A percentile compares a stretch with the other conserved stretches of the same genome.
phyloP scores from a whole-genome alignment of 1,139 yeast genomes.

The Yamadazyma dendronema region DNA sequence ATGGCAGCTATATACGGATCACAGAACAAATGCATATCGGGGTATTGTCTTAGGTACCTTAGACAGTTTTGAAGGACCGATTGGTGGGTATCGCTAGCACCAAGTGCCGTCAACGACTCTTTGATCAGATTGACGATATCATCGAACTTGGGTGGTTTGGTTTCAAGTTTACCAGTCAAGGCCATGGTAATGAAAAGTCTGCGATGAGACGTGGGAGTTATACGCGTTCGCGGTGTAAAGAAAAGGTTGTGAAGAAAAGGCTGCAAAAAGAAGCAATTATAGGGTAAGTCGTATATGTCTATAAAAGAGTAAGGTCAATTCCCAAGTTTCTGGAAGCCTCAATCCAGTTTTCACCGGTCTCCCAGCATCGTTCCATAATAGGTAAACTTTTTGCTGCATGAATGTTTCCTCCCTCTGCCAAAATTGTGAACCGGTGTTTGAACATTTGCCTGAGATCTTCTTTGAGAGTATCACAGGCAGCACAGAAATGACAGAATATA shows the following conservation, averaged over 20 bases:
- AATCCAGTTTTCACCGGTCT: constrained; percentile 56
- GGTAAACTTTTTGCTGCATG: constrained; percentile 49
- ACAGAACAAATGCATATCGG: constrained; percentile 54
- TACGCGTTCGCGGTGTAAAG: background rate
- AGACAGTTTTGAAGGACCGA: constrained; percentile 24
- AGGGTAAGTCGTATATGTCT: too few species aligned
- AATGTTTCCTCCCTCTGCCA: constrained; percentile 46
- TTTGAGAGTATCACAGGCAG: constrained; percentile 57
- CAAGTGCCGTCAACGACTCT: constrained; percentile 24
- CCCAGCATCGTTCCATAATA: constrained; percentile 58
- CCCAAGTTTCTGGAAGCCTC: constrained; percentile 44
- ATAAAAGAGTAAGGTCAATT: constrained; percentile 49
- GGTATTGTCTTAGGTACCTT: constrained; percentile 20
- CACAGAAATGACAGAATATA: constrained; percentile 54
- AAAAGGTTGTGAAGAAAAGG: too few species aligned
- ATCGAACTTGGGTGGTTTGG: constrained; percentile 26
- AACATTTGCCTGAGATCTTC: constrained; percentile 32
- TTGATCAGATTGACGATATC: constrained; percentile 21
- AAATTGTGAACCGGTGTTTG: constrained; percentile 32
- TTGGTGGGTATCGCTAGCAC: constrained; percentile 26
- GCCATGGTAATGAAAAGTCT: background rate
- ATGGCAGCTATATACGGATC: constrained; percentile 46
- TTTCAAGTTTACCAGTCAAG: constrained; percentile 1
- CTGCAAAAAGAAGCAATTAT: too few species aligned
- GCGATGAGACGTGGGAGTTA: background rate